Evolutionary conservation across 768 basidiomycete genomes (phyloP), one percentile per base, ranked within the genome.

Genomic region (Cubamyces sp.): DNA sequence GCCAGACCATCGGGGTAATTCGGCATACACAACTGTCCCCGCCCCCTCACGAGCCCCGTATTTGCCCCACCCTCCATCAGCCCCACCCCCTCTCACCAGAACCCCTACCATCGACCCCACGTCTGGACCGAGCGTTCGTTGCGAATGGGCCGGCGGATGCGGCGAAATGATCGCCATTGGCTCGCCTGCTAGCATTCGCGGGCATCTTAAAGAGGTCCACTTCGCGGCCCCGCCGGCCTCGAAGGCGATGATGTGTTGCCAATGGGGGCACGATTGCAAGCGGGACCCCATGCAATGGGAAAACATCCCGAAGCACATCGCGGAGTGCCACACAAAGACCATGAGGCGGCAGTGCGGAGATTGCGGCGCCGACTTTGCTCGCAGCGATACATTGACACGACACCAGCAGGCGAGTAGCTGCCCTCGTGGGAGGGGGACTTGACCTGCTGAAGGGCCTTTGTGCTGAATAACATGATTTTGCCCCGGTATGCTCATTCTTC

Each of bases 251-350:
- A 5, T 54, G 2, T 11, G 8, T 3, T 67, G 66, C 61, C 23
- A 4, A 8, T 67, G 66, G 66, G 60, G 62, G 11, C 21, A 15
- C 12, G n/a, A 16, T 6, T 67, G 66, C 43, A 37, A 42, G 25
- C 26, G 59, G 46, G 59, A 63, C 25, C 25, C 49, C 26, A 67
- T 67, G 63, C 61, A 62, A 16, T 64, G 57, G 50, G 63, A 67
- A 48, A 67, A 62, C 50, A 41, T 68, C 3, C 54, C 61, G 15
- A 68, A 68, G 48, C 66, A 68, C 48, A 57, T 68, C 51, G 64
- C 66, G 18, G 58, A 61, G 26, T 62, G 54, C 23, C 66, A 68
- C 54, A 18, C 62, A n/a, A 59, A 56, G 50, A 48, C 58, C 16
- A 68, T 64, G 54, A 37, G 37, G 16, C 16, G 50, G n/a, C 14